These are phyloP conservation scores for Ceratonia siliqua DNA, from an alignment of 306 rosid genomes.

Conservation along the genomic window DNA sequence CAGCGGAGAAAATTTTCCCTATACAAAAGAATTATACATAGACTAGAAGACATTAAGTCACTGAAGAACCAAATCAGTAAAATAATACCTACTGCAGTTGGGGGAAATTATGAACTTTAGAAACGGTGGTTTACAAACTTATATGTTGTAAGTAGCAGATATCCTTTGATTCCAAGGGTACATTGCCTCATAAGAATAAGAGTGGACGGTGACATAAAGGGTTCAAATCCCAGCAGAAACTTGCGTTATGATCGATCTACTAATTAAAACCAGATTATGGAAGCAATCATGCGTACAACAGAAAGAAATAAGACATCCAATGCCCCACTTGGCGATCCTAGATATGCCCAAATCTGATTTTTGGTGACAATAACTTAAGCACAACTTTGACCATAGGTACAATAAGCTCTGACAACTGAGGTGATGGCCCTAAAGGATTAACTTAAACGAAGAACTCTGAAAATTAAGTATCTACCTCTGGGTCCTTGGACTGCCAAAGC, in stretches of 20 bases:
- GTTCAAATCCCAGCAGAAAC: constrained; percentile 4
- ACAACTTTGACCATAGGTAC: not conserved
- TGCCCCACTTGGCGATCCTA: constrained; percentile 31
- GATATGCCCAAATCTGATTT: not conserved
- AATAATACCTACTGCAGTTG: not conserved
- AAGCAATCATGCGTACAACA: constrained; percentile 21
- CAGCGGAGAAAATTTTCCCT: not conserved
- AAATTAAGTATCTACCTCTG: constrained; percentile 52
- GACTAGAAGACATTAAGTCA: not conserved
- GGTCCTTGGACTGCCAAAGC: constrained; percentile 63
- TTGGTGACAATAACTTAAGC: no score
- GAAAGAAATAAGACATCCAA: not conserved
- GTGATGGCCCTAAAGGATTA: not conserved
- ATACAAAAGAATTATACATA: constrained; percentile 16
- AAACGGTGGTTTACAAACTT: not conserved
- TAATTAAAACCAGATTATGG: not conserved
- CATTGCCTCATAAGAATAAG: not conserved
- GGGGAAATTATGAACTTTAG: not conserved
- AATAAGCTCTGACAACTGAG: not conserved
- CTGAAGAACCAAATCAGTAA: not conserved
- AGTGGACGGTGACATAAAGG: not conserved
- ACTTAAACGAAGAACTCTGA: constrained; percentile 13
- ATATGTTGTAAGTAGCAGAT: not conserved
- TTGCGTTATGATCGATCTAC: not conserved
- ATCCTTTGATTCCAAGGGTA: constrained; percentile 2